Evolutionary conservation across 305 asterid species (phyloP), one percentile per base, ranked within the genome.

Genomic region (Solanum aculeatissimum): DNA sequence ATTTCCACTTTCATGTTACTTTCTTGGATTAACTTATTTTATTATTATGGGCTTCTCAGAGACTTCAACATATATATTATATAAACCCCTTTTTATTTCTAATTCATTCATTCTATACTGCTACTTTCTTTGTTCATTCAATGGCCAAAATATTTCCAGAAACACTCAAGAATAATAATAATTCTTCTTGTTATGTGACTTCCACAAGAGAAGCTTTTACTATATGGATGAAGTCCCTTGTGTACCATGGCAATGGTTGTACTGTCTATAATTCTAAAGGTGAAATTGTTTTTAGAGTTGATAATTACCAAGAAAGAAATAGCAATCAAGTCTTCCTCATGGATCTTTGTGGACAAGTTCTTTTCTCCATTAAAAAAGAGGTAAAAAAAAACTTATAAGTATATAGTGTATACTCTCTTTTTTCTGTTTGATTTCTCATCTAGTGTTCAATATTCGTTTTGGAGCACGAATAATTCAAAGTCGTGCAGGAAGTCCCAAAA

Each of bases 211-310:
- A 94, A 88, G 90, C 87, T n/a, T 93, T 87, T 87, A 94, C 96
- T 0, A 63, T 93, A 38, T 94, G 97, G 98, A 91, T 93, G 98
- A 94, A 93, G 83, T 94, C 98, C 18, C 95, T 93, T 0, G 92
- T 94, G 75, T 91, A 88, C 83, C 89, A 93, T 70, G 92, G 94
- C 2, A 91, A 92, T 62, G 98, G 97, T 1, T 94, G 95, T 91
- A 92, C 97, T 1, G 90, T 92, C 15, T 93, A 83, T 43, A 85
- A 93, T 65, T 88, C 95, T 4, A 87, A 80, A 29, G 96, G 98
- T 1, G 87, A 91, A 7, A 89, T 94, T 3, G 92, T 85, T 80
- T 94, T 87, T 55, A 95, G 98, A 29, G 92, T 93, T 25, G 98
- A 94, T 58, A 94, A 93, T 79, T 94, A 94, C 83, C 93, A 93